phyloP scores from a whole-genome alignment of 192 early-diverging fungal genomes.

The Paraglomus brasilianum region DNA sequence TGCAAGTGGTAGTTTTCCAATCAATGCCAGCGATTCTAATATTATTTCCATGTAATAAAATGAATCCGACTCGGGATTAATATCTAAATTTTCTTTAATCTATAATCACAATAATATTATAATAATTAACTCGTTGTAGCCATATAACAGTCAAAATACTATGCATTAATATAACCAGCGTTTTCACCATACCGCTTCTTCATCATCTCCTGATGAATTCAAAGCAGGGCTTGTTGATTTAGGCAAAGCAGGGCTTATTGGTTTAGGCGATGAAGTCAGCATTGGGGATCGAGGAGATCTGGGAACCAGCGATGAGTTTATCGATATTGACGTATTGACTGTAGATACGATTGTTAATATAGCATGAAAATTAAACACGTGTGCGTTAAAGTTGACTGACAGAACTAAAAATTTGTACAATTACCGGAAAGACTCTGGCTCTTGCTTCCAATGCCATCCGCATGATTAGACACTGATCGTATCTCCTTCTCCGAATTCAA shows the following conservation, averaged over 20 bases:
- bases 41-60: constrained; percentile 77
- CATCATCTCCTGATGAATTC: constrained; percentile 34
- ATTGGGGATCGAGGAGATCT: constrained; percentile 33
- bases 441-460: too few relatives aligned
- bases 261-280: constrained; percentile 24
- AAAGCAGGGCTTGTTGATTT: neutral
- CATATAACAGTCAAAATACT: neutral
- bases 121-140: neutral
- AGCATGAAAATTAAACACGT: neutral
- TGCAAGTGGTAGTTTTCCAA: constrained; percentile 54
- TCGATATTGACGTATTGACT: constrained; percentile 37
- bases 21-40: constrained; percentile 62
- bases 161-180: neutral
- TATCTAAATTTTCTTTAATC: constrained; percentile 59
- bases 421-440: too few relatives aligned
- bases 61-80: constrained; percentile 74
- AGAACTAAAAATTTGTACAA: neutral
- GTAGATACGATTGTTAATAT: neutral
- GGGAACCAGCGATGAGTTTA: constrained; percentile 33
- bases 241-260: constrained; percentile 19
- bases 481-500: constrained; percentile 19
- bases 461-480: neutral
- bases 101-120: constrained; percentile 24
- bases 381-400: neutral
- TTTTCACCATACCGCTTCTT: constrained; percentile 45